Evolutionary conservation across 169 alveolate genomes (phyloP), one percentile per base, ranked within the genome.

Genomic region (Plasmodium gonderi): DNA sequence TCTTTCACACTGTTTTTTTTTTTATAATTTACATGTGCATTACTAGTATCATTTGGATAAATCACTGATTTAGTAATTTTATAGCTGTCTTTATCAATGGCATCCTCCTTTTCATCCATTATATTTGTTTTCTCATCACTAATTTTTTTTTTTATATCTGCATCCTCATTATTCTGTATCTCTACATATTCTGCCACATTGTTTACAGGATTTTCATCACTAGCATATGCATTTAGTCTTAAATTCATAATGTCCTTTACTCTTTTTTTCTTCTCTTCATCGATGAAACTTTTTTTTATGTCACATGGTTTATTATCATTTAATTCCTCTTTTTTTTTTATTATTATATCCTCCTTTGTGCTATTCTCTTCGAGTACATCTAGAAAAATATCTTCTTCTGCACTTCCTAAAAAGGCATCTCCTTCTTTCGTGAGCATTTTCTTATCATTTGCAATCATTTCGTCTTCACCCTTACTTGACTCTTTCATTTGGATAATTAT

Each of bases 51-150:
- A 74, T 85, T 85, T 64, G 49, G 79, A 75, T 85, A 81, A 54
- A 75, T 75, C 68, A 75, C 89, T 12, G 92, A 85, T 31, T 51
- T 65, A 1, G 87, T 44, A 76, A 85, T 85, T 54, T 74, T 51
- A 54, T 74, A 29, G 1, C 45, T 85, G 47, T 26, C 79, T 65
- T 75, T 60, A 68, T 81, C 91, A 44, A 67, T 42, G 31, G 38
- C 64, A 11, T 67, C 31, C 40, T 51, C 91, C 20, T 44, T 81
- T 26, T 1, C 60, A 8, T 9, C 49, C 9, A 8, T 44, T 45
- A 23, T 45, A n/a, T 81, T 68, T 40, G 9, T 49, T 29, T 26
- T 49, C 40, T 29, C 65, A 29, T 78, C 75, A 23, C 29, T 38
- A 14, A 31, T 23, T 69, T 69, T 11, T 69, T 69, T 40, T 49